A percentile compares a stretch with the other conserved stretches of the same genome.
Evolutionary conservation across 495 filamentous ascomycete species (phyloP).

Genomic region (Aspergillus ostianus): DNA sequence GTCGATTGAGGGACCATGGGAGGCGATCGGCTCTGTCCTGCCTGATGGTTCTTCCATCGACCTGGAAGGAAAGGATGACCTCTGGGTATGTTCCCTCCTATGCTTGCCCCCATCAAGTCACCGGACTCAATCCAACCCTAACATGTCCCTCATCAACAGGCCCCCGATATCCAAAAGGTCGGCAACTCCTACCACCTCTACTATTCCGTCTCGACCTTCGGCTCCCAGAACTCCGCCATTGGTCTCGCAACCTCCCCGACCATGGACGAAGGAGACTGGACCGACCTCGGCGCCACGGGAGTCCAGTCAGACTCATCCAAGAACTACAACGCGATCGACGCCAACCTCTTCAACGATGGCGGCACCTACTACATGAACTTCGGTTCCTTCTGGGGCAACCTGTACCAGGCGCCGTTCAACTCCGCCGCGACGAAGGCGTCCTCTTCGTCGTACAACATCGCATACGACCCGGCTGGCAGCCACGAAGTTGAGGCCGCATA

Average conservation of each 20-base stretch:
- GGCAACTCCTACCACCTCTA: constrained; percentile 64
- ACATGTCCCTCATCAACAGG: constrained; percentile 40
- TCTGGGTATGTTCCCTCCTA: constrained; percentile 57
- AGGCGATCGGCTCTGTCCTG: constrained; percentile 55
- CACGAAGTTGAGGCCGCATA: constrained; percentile 61
- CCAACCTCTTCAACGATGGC: constrained; percentile 53
- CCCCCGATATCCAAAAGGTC: constrained; percentile 60
- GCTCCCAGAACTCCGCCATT: constrained; percentile 63
- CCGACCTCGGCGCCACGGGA: constrained; percentile 50
- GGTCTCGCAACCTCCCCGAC: constrained; percentile 64
- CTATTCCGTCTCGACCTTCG: constrained; percentile 69
- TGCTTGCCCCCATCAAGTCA: background rate
- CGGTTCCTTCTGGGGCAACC: constrained; percentile 69
- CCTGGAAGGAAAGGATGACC: constrained; percentile 56
- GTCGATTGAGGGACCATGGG: constrained; percentile 66
- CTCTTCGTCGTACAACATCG: constrained; percentile 46
- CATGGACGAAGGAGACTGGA: constrained; percentile 62
- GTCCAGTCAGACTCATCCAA: constrained; percentile 45
- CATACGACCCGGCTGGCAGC: constrained; percentile 50
- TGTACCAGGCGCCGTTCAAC: constrained; percentile 63
- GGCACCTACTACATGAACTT: constrained; percentile 60
- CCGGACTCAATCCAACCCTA: background rate
- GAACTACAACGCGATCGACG: constrained; percentile 72
- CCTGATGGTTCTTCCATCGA: constrained; percentile 61
- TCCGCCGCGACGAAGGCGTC: constrained; percentile 39